phyloP scores from a whole-genome alignment of 495 filamentous ascomycete species.

The Chlorociboria aeruginascens region DNA sequence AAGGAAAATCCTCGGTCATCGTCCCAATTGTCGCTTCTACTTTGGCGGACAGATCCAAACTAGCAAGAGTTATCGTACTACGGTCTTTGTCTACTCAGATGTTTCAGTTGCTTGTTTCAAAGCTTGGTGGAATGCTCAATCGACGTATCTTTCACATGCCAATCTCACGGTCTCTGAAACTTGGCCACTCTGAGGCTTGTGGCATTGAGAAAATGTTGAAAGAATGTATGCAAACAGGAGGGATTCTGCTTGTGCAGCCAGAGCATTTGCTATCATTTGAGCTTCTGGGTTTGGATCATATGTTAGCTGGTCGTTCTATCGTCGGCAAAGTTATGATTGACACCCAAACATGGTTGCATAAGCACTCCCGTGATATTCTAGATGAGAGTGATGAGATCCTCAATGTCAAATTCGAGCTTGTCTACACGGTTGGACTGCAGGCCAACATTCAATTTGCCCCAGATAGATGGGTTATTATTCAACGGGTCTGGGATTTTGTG shows the following conservation, averaged over 20 bases:
- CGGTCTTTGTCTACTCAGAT: constrained; percentile 53
- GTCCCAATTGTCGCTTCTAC: constrained; percentile 47
- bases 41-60: constrained; percentile 37
- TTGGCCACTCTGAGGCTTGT: constrained; percentile 16
- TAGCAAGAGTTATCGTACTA: constrained; percentile 48
- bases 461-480: constrained; percentile 46
- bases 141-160: constrained; percentile 50
- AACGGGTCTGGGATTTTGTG: constrained; percentile 39
- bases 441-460: constrained; percentile 41
- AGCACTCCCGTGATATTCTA: constrained; percentile 38
- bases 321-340: constrained; percentile 27
- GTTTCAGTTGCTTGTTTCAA: constrained; percentile 44
- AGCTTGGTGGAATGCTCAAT: constrained; percentile 47
- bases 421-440: constrained; percentile 57
- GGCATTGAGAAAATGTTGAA: constrained; percentile 28
- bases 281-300: constrained; percentile 47
- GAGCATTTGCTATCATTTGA: constrained; percentile 62
- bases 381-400: constrained; percentile 61
- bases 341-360: constrained; percentile 29
- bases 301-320: constrained; percentile 13
- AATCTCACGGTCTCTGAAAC: constrained; percentile 39
- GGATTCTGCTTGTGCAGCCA: constrained; percentile 48
- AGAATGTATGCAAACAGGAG: constrained; percentile 34
- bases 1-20: constrained; percentile 63
- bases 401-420: constrained; percentile 45